Base-by-base conservation (phyloP, 257 asterid genomes). In the Gentiana macrophylla region DNA sequence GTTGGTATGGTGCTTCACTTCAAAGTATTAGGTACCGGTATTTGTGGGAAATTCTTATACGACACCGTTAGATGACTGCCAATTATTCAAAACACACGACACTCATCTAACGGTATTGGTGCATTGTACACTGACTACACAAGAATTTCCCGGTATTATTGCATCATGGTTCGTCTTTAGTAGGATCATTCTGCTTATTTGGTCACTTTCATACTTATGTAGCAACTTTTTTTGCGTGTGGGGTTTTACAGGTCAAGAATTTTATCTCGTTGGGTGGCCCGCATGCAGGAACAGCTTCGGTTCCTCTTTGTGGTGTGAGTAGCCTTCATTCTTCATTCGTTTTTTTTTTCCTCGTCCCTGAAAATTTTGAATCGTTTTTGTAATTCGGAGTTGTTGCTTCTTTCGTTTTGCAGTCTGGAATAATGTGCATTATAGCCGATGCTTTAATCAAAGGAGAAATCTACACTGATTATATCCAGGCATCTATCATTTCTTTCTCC, bases 281-380 rank as follows among this genome's bases (percentile, higher is more conserved):
- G 59, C 98, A 91, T 76, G 95, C 96, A 32, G 98, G 98, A 56
- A 91, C 94, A 63, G 98, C 98, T 70, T 91, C 98, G 37, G 94
- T 87, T 74, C 98, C 98, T 63, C 80, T 91, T 38, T 91, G 98
- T 69, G 98, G 98, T 45, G 98, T 86, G 79, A 75, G 95, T 82
- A 68, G 48, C 61, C 53, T 57, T 2, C 37, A 43, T 49, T 49
- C 57, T 63, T 49, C 63, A 52, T 37, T 53, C 12, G 6, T 37
- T n/a, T 60, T 50, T 11, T 15, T 24, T 24, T 24, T 24, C 24
- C 24, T 24, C 24, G 24, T 24, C 24, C 24, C 24, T 24, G 24
- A 24, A 15, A 24, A 24, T 24, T 24, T 24, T 24, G 24, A 24
- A 24, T 24, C 24, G 24, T 24, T 24, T 24, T 24, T 24, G 24